phyloP scores from a whole-genome alignment of 176 grass and related monocot species.

The Chrysopogon serrulatus region DNA sequence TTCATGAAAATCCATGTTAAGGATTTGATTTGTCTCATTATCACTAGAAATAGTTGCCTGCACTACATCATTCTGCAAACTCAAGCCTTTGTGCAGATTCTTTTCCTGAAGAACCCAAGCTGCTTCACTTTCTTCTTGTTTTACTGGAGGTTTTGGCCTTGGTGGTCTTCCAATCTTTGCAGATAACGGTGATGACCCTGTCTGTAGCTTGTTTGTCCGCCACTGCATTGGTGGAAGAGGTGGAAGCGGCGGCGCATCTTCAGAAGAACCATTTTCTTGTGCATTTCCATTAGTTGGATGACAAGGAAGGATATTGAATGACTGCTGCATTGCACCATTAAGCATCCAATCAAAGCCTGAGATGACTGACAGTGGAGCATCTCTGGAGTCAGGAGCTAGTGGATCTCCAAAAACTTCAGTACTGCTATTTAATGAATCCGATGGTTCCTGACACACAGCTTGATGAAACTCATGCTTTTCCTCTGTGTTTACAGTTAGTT shows the following conservation, averaged over 20 bases:
- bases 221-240: conserved; percentile 67
- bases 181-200: conserved; percentile 34
- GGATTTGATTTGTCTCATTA: neutral
- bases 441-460: neutral
- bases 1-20: conserved; percentile 14
- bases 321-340: conserved; percentile 30
- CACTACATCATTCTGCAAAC: conserved; percentile 36
- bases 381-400: conserved; percentile 13
- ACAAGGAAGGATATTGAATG: conserved; percentile 30
- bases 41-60: conserved; percentile 10
- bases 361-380: conserved; percentile 5
- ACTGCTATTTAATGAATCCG: neutral
- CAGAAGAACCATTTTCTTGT: conserved; percentile 22
- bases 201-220: conserved; percentile 51
- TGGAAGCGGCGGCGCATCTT: conserved; percentile 43
- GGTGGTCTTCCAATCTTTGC: conserved; percentile 45
- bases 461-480: neutral
- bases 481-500: neutral
- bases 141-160: conserved; percentile 49
- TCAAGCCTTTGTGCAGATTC: neutral
- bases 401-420: conserved; percentile 19
- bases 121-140: neutral
- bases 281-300: conserved; percentile 13
- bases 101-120: conserved; percentile 17
- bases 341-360: conserved; percentile 46